phyloP scores from a whole-genome alignment of 2,329 filamentous ascomycete species.

The Teratosphaeria pseudoeucalypti region DNA sequence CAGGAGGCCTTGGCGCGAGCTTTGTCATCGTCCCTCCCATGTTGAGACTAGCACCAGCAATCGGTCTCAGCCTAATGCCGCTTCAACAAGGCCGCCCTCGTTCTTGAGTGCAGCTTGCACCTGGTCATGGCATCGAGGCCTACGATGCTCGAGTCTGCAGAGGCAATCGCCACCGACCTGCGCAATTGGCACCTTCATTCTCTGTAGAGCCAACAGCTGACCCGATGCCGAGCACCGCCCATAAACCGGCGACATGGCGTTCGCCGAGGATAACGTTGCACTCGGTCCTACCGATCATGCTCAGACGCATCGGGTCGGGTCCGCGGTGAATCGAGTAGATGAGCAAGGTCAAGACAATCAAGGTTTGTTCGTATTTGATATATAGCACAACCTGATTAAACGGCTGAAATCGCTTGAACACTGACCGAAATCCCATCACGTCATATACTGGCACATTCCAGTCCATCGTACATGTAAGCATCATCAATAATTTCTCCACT shows the following conservation, averaged over 20 bases:
- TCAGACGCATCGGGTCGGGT: background rate
- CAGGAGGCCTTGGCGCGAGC: too few species aligned
- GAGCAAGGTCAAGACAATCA: background rate
- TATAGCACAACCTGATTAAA: background rate
- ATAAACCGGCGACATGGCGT: background rate
- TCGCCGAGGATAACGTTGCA: background rate
- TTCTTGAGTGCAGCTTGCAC: background rate
- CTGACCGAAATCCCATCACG: background rate
- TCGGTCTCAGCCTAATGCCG: background rate
- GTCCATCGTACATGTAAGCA: background rate
- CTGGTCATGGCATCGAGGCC: background rate
- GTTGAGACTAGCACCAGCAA: background rate
- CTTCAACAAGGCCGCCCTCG: background rate
- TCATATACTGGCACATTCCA: background rate
- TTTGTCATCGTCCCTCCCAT: background rate
- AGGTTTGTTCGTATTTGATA: too few species aligned
- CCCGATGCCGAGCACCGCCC: too few species aligned
- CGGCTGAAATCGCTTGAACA: background rate
- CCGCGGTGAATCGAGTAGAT: background rate
- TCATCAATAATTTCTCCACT: conserved; percentile 33
- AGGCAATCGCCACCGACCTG: too few species aligned
- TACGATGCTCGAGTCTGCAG: too few species aligned
- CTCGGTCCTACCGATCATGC: background rate
- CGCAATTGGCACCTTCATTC: too few species aligned
- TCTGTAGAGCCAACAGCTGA: too few species aligned